Evolutionary conservation across 352 stramenopile species (phyloP), one percentile per base, ranked within the genome.

Genomic region (Pythium coloratum): DNA sequence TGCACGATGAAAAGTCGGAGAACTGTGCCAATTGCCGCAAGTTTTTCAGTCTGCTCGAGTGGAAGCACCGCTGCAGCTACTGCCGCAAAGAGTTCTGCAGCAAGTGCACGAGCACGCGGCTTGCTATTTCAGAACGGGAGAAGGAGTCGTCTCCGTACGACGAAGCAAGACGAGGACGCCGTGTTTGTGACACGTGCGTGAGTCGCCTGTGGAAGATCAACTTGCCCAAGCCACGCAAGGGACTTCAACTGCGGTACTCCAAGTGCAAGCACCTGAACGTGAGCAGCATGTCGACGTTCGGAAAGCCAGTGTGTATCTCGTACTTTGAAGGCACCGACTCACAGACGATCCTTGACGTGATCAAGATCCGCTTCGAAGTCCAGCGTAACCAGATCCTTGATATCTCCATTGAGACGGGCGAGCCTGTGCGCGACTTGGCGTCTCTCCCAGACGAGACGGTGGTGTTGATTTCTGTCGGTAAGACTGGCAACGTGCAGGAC

Each of bases 61-160:
- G 86, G 86, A 92, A 92, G 54, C 84, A 94, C 72, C 86, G 88
- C 53, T 94, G 86, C 74, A 89, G 77, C 40, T 90, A 92, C 53
- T 94, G 86, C 59, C 76, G 75, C 24, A 91, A 91, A 49, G 81
- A 85, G 16, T 92, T 89, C 46, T 94, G 86, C 68, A 89, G 81
- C 67, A 94, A 94, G 72, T 94, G 86, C 69, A 89, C 84, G n/a
- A 89, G 72, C 55, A 94, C 82, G 9, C 76, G 86, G 44, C 72
- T 92, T 12, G 84, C 84, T 2, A 77, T 84, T 18, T 76, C 79
- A 0, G 84, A 90, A 62, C 78, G 81, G 12, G 80, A 86, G 65
- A 90, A 86, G 50, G 73, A 77, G 32, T 72, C 72, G 16, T 76
- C 71, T 6, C 72, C 69, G 2, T 62, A 66, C 8, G 72, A 86